Conservation (phyloP, 2,329 filamentous ascomycete species). For the Beauveria sp. region DNA sequence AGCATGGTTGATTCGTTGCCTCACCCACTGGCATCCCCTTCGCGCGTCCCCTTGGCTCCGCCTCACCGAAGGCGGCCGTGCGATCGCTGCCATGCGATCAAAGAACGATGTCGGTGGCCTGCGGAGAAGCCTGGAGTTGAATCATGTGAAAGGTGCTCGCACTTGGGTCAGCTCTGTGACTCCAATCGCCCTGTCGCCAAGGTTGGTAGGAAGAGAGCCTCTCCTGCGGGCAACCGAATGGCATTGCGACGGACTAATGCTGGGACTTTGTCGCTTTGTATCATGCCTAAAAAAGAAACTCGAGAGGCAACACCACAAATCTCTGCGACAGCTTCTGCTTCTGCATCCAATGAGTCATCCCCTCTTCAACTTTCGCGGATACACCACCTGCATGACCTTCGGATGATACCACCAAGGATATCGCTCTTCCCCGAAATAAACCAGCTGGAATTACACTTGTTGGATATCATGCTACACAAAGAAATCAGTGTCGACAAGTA, state of each 20-base stretch:
- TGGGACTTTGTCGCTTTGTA: neutral
- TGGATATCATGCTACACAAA: slow-evolving; percentile 11
- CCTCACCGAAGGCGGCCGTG: neutral
- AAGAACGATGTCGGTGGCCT: slow-evolving; percentile 9
- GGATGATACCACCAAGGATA: neutral
- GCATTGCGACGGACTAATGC: neutral
- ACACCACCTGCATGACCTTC: neutral
- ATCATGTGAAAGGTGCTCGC: slow-evolving; percentile 7
- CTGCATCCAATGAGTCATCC: neutral
- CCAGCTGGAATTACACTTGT: slow-evolving; percentile 9
- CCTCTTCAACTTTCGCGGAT: neutral
- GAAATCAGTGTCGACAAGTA: slow-evolving; percentile 12
- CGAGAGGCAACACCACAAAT: neutral
- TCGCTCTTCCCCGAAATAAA: slow-evolving; percentile 7
- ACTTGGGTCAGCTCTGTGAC: neutral
- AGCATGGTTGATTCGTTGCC: neutral
- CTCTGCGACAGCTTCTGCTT: neutral
- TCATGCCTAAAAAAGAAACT: neutral
- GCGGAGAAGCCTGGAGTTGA: neutral
- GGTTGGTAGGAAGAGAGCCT: neutral
- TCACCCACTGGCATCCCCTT: neutral
- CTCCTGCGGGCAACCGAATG: neutral
- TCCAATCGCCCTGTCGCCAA: neutral
- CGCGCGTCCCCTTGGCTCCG: neutral
- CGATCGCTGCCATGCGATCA: slow-evolving; percentile 11